Evolutionary conservation across 2,329 filamentous ascomycete species (phyloP), one percentile per base, ranked within the genome.

Genomic region (Chrysosporium keratinophilum): DNA sequence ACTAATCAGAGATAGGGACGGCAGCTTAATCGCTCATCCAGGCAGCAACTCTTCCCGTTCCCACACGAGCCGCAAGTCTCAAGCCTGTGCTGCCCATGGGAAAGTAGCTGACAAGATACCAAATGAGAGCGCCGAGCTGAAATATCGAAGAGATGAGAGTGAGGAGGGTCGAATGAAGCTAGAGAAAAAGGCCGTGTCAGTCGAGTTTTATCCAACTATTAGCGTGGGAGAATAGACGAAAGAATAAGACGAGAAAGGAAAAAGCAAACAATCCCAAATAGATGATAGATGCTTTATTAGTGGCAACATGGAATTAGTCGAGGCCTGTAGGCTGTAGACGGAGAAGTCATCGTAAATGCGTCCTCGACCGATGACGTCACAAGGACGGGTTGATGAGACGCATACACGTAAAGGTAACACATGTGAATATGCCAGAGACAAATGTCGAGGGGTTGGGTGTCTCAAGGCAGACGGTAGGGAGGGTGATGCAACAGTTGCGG

Each of bases 91-190:
- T 87, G 40, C 93, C 93, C 90, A 97, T 95, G 23, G 93, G 93
- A 65, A 97, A 97, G 71, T 98, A 98, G 72, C 88, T 95, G 69
- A 97, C 83, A 45, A 96, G 78, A 72, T 97, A 97, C 91, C 91
- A 97, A 45, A 88, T 60, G 59, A 97, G 76, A 58, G 85, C 87
- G 51, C 84, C 83, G 52, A 97, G 77, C 69, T 98, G 93, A 61
- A 90, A 74, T 56, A 96, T 78, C 57, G 88, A 83, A 19, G 89
- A 86, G 59, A 96, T 74, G 52, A 97, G 76, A 14, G 93, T 97
- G 59, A 97, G 80, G 58, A 94, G 72, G 40, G 87, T 89, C 67
- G 79, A 91, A 67, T 85, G 85, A 60, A 95, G 82, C 89, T 95
- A 64, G 54, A 55, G 39, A 52, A 57, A 51, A 57, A 15, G 19